Evolutionary conservation across 768 basidiomycete species (phyloP).

Genomic region (Hemileccinum impolitum): DNA sequence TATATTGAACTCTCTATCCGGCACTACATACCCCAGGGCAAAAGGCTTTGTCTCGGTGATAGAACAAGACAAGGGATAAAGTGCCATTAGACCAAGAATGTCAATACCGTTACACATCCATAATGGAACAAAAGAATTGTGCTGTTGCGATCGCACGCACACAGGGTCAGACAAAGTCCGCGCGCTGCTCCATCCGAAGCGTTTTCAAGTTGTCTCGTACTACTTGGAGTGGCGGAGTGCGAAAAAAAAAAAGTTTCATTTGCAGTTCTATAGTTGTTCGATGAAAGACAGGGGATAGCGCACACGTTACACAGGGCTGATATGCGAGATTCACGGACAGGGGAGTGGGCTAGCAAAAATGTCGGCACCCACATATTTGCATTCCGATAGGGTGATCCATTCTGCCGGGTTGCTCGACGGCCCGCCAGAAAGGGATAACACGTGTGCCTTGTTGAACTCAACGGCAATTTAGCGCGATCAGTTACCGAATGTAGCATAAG

Average conservation of each 20-base stretch:
- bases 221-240: slow-evolving; percentile 9
- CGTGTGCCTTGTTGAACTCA: slow-evolving; percentile 18
- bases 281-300: neutral
- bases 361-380: slow-evolving; percentile 21
- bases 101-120: slow-evolving; percentile 8
- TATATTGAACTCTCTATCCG: slow-evolving; percentile 9
- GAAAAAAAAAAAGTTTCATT: slow-evolving; percentile 21
- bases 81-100: slow-evolving; percentile 8
- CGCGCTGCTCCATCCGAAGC: slow-evolving; percentile 1
- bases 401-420: slow-evolving; percentile 12
- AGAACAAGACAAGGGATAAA: slow-evolving; percentile 3
- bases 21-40: slow-evolving; percentile 5
- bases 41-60: slow-evolving; percentile 11
- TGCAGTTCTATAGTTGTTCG: neutral
- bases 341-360: slow-evolving; percentile 14
- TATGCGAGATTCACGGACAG: slow-evolving; percentile 24
- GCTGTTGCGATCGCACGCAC: neutral
- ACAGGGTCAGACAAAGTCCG: slow-evolving; percentile 13
- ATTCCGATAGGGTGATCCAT: slow-evolving; percentile 26
- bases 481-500: slow-evolving; percentile 22
- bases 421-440: slow-evolving; percentile 19
- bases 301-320: slow-evolving; percentile 11
- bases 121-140: slow-evolving; percentile 5
- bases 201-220: neutral
- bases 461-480: slow-evolving; percentile 29